Evolutionary conservation across 75 land plant genomes (phyloP), one percentile per base, ranked within the genome.

Genomic region (Selaginella tamariscina): DNA sequence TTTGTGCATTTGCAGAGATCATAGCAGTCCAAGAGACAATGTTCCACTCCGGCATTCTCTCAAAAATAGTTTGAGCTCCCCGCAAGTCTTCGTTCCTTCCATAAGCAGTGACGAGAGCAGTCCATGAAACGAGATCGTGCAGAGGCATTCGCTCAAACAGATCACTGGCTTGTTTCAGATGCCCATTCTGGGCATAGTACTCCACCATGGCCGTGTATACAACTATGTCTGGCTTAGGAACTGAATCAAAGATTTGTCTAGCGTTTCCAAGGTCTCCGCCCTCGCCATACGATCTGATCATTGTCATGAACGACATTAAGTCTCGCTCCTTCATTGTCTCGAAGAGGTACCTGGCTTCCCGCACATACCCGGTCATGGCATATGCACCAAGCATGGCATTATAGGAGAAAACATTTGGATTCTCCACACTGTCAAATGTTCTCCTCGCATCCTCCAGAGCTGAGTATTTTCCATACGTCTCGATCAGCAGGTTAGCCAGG

Each of bases 141-240:
- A 31, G 39, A 24, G 11, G 31, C 82, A 81, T 76, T 2, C 65
- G 28, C 55, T 2, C 0, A 69, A 77, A 81, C 0, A 69, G 15
- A 1, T 60, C 64, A 31, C 74, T 30, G 11, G 84, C 81, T 28
- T 78, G 65, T 13, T 62, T 56, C 5, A 31, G 56, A 64, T 56
- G 70, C 15, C 82, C 82, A 71, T 71, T 67, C 32, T 76, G 79
- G 26, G 66, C 71, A 72, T 66, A 74, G 0, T 72, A 77, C 2
- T 76, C 65, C 2, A 82, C 66, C 20, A 82, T 33, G 2, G 77
- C 80, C 68, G 73, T 82, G 80, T 77, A 78, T 28, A 71, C 54
- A 30, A 59, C 62, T 27, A 59, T 23, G 26, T 31, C 15, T 5
- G 15, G 49, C 5, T 39, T 15, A 5, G 49, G 49, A 5, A 39